Conservation (phyloP, 345 rosid species). For the Chamaenerion angustifolium region DNA sequence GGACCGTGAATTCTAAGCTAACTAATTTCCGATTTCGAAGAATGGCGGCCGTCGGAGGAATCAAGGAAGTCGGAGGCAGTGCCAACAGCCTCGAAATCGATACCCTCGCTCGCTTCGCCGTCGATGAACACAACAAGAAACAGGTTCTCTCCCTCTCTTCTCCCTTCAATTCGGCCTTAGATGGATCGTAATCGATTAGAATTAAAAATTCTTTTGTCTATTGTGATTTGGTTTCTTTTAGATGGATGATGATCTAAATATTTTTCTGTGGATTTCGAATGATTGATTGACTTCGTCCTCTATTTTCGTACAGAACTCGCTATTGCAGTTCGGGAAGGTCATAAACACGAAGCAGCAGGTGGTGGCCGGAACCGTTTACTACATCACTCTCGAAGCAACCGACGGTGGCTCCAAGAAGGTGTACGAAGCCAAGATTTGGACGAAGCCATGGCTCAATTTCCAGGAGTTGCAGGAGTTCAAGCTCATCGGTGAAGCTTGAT, state of each 20-base stretch:
- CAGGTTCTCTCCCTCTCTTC: constrained; percentile 29
- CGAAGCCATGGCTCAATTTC: constrained; percentile 73
- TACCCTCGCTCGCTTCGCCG: constrained; percentile 73
- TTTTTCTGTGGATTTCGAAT: neutral
- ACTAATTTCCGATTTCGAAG: constrained; percentile 1
- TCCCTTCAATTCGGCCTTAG: no score
- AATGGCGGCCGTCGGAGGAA: constrained; percentile 47
- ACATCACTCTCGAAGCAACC: constrained; percentile 56
- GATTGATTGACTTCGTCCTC: neutral
- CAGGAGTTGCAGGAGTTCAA: constrained; percentile 68
- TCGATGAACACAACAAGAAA: constrained; percentile 77
- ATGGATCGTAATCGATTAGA: no score
- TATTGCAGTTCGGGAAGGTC: constrained; percentile 44
- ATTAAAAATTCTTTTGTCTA: no score
- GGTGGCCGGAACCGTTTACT: constrained; percentile 60
- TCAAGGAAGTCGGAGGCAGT: constrained; percentile 25
- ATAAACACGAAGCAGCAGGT: constrained; percentile 58
- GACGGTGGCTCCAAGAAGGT: constrained; percentile 51
- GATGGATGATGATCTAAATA: no score
- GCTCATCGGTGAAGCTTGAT: constrained; percentile 22
- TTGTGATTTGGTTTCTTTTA: no score
- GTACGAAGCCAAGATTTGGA: constrained; percentile 88
- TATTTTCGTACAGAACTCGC: constrained; percentile 44
- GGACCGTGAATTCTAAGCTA: neutral
- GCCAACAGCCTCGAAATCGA: constrained; percentile 54